These are phyloP conservation scores for Panellus pusillus DNA, from an alignment of 768 basidiomycete species.

Conservation along the genomic window DNA sequence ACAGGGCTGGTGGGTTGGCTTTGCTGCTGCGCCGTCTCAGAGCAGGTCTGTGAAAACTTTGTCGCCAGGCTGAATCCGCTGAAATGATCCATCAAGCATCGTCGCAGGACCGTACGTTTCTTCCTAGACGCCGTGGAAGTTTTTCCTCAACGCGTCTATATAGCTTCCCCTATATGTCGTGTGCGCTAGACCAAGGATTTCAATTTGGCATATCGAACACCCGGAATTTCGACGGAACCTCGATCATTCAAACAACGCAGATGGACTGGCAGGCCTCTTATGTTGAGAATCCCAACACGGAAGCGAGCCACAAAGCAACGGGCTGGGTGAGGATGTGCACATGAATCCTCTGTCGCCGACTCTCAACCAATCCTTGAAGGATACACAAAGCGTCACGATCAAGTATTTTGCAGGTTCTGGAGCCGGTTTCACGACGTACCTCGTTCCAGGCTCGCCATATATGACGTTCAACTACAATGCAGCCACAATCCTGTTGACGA, in stretches of 20 bases:
- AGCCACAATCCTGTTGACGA: conserved; percentile 33
- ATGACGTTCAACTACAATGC: conserved; percentile 32
- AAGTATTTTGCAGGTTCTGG: conserved; percentile 34
- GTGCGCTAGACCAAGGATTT: conserved; percentile 26
- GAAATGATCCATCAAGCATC: conserved; percentile 18
- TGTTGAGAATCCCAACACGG: conserved; percentile 29
- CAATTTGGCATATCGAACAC: conserved; percentile 32
- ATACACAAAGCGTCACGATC: conserved; percentile 35
- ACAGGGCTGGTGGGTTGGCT: conserved; percentile 35
- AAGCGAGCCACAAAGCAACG: conserved; percentile 32
- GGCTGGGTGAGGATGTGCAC: conserved; percentile 27
- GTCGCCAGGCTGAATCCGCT: background rate
- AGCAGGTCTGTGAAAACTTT: conserved; percentile 9
- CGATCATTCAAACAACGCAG: conserved; percentile 32
- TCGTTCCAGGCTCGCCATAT: conserved; percentile 36
- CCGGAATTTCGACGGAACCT: conserved; percentile 32
- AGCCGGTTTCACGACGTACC: conserved; percentile 30
- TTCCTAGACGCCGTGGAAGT: no score
- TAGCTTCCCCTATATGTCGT: conserved; percentile 30
- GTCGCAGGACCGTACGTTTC: conserved; percentile 28
- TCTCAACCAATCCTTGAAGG: conserved; percentile 22
- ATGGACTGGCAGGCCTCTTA: conserved; percentile 35
- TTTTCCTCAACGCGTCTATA: no score
- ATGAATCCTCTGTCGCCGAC: background rate
- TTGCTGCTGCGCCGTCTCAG: conserved; percentile 26